Percentiles rank a stretch among this genome's conserved stretches.
These are phyloP conservation scores for Phymatotrichopsis omnivora DNA, from an alignment of 2,329 filamentous ascomycete species.

Conservation along the genomic window DNA sequence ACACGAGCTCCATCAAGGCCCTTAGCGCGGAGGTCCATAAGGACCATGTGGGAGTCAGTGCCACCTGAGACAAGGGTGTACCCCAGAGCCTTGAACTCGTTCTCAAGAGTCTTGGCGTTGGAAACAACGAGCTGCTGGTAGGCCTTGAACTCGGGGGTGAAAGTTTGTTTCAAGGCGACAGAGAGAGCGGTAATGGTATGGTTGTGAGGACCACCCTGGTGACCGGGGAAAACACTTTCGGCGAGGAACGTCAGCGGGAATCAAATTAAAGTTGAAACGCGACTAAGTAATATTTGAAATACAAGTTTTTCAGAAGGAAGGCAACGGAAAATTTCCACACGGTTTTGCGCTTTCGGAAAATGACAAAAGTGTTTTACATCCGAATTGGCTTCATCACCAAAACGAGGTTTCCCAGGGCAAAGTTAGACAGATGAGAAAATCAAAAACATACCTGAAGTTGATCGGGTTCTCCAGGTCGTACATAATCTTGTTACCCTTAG, in stretches of 20 bases:
- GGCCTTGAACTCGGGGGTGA: slow-evolving; percentile 77
- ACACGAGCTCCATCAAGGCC: slow-evolving; percentile 86
- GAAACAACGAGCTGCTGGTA: slow-evolving; percentile 89
- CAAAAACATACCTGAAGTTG: slow-evolving; percentile 64
- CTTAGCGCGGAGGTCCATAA: slow-evolving; percentile 82
- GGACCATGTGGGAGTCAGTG: slow-evolving; percentile 95
- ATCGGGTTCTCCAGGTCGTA: slow-evolving; percentile 95
- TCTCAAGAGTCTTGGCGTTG: slow-evolving; percentile 87
- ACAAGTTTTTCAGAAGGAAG: background rate
- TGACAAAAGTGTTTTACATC: slow-evolving; percentile 21
- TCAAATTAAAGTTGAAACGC: background rate
- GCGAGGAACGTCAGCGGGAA: too few relatives aligned
- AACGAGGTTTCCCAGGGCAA: slow-evolving; percentile 12
- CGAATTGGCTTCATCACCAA: slow-evolving; percentile 24
- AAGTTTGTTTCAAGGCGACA: slow-evolving; percentile 89
- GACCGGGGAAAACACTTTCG: slow-evolving; percentile 79
- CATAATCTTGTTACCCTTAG: slow-evolving; percentile 81
- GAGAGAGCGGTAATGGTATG: slow-evolving; percentile 97
- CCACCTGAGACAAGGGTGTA: slow-evolving; percentile 94
- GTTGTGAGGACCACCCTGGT: slow-evolving; percentile 98
- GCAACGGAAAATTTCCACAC: slow-evolving; percentile 20
- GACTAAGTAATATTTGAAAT: background rate
- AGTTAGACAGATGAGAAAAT: too few relatives aligned
- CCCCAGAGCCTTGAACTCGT: slow-evolving; percentile 71
- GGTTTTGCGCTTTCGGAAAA: slow-evolving; percentile 22